Percentiles rank a stretch among this genome's conserved stretches.
phyloP scores from a whole-genome alignment of 495 filamentous ascomycete genomes.

The Penicillium simplicissimum region DNA sequence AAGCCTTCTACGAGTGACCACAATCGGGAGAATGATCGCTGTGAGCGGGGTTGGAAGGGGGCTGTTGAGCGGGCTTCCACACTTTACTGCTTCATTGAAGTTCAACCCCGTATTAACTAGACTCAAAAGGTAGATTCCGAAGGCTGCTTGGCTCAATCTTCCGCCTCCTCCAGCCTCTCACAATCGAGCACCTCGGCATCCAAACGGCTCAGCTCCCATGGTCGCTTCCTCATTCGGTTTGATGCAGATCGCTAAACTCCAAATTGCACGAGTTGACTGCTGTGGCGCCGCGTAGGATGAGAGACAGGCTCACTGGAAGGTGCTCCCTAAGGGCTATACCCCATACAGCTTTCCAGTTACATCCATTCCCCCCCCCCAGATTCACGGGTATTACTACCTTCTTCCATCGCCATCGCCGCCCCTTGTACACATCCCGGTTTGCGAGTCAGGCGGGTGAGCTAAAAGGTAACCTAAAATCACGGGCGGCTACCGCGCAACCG shows the following conservation, averaged over 20 bases:
- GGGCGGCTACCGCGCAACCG: slow-evolving; percentile 25
- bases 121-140: neutral
- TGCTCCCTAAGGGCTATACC: neutral
- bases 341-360: too few relatives aligned
- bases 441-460: neutral
- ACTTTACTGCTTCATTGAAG: neutral
- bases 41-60: slow-evolving; percentile 13
- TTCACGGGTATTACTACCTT: neutral
- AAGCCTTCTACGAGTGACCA: neutral
- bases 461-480: slow-evolving; percentile 2
- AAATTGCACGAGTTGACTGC: neutral
- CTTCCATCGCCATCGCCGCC: neutral
- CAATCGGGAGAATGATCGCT: neutral
- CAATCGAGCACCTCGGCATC: neutral
- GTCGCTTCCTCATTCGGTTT: slow-evolving; percentile 11
- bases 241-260: slow-evolving; percentile 17
- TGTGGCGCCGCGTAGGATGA: slow-evolving; percentile 1
- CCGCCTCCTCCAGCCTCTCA: neutral
- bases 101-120: neutral
- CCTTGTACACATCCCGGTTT: neutral
- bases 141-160: neutral
- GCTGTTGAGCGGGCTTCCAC: too few relatives aligned
- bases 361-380: neutral
- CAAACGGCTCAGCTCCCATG: slow-evolving; percentile 3
- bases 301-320: neutral